phyloP scores from a whole-genome alignment of 805 yeast species.

The Myxozyma lipomycoides region DNA sequence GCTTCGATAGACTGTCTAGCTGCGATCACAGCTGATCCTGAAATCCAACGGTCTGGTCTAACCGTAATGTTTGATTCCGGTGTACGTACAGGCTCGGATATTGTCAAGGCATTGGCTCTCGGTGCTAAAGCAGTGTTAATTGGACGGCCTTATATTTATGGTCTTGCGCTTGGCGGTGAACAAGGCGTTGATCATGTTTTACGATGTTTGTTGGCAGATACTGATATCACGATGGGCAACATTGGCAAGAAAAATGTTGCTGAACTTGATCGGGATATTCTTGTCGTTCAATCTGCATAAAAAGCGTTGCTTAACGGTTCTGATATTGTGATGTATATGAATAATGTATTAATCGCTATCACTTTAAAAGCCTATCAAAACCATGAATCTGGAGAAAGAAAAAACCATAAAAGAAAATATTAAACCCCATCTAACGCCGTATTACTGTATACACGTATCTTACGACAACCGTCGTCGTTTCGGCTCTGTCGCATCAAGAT shows the following conservation, averaged over 20 bases:
- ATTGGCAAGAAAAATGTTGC: slow-evolving; percentile 13
- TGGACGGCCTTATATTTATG: slow-evolving; percentile 60
- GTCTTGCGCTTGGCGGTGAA: slow-evolving; percentile 60
- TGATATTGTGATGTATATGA: neutral
- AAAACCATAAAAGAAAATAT: too few relatives aligned
- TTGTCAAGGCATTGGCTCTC: slow-evolving; percentile 56
- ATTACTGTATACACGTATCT: too few relatives aligned
- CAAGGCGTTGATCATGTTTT: slow-evolving; percentile 46
- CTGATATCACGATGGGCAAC: slow-evolving; percentile 24
- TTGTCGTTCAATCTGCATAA: neutral
- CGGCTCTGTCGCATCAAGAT: neutral
- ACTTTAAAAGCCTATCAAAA: neutral
- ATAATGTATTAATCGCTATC: neutral
- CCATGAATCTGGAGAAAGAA: neutral
- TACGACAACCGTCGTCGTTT: neutral
- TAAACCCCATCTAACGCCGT: neutral
- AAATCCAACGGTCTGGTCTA: slow-evolving; percentile 35
- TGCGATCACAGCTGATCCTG: slow-evolving; percentile 39
- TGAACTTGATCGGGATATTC: slow-evolving; percentile 7
- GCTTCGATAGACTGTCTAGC: slow-evolving; percentile 61
- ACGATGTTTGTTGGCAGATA: slow-evolving; percentile 23
- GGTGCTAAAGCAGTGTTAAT: slow-evolving; percentile 61
- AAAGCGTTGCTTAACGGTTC: too few relatives aligned
- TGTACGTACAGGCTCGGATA: slow-evolving; percentile 57
- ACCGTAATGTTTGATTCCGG: slow-evolving; percentile 62